Evolutionary conservation across 176 grass and related monocot genomes (phyloP).

Genomic region (Oryza meridionalis): DNA sequence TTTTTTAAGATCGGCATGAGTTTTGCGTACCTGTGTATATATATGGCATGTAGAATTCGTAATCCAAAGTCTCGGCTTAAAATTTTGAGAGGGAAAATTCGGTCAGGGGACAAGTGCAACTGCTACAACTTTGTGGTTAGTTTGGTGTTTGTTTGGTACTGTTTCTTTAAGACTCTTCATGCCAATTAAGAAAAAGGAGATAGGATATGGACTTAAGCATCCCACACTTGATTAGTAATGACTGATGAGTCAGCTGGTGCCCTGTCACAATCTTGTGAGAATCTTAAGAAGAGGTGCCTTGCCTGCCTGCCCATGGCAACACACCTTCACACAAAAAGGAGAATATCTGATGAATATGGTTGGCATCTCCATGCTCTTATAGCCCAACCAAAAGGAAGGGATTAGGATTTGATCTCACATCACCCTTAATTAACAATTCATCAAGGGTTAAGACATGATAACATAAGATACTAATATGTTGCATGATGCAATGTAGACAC

Average conservation of each 20-base stretch:
- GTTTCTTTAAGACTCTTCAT: conserved; percentile 38
- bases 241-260: conserved; percentile 4
- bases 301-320: conserved; percentile 36
- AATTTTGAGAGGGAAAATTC: background rate
- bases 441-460: conserved; percentile 34
- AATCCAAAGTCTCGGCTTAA: background rate
- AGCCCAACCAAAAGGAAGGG: background rate
- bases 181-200: conserved; percentile 3
- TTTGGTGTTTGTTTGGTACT: background rate
- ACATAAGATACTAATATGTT: conserved; percentile 41
- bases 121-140: conserved; percentile 9
- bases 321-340: conserved; percentile 16
- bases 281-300: conserved; percentile 14
- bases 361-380: conserved; percentile 19
- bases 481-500: background rate
- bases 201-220: background rate
- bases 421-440: conserved; percentile 25
- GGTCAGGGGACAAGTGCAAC: background rate
- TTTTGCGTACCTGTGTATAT: background rate
- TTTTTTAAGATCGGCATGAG: too few relatives aligned
- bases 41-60: background rate
- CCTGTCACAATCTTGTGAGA: conserved; percentile 39
- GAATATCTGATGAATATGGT: background rate
- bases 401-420: conserved; percentile 27
- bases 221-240: conserved; percentile 24